phyloP scores from a whole-genome alignment of 2,329 filamentous ascomycete genomes.

The Dothideomycetes sp. region DNA sequence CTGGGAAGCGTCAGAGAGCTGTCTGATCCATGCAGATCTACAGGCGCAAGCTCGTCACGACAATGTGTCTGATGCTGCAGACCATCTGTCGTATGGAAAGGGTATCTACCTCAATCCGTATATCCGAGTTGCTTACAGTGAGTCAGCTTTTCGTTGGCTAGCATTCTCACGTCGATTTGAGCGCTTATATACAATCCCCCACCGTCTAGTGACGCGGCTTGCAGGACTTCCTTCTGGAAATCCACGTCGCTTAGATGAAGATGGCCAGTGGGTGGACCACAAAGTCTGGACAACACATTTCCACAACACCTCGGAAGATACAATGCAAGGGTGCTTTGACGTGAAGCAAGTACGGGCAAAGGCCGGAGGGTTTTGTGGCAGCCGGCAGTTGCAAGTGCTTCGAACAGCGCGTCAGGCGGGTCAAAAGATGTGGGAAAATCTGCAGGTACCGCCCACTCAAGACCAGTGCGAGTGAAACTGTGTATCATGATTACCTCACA shows the following conservation, averaged over 20 bases:
- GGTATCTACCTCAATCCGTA: slow-evolving; percentile 66
- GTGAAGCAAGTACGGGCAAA: slow-evolving; percentile 33
- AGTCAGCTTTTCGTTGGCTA: slow-evolving; percentile 47
- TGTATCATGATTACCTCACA: too few species aligned
- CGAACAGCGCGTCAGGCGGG: slow-evolving; percentile 11
- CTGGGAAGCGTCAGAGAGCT: slow-evolving; percentile 39
- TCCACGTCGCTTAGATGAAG: slow-evolving; percentile 46
- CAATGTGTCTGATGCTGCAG: background rate
- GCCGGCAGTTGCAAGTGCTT: slow-evolving; percentile 40
- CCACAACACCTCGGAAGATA: slow-evolving; percentile 10
- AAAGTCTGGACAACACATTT: slow-evolving; percentile 34
- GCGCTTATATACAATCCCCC: slow-evolving; percentile 48
- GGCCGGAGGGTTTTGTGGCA: slow-evolving; percentile 46
- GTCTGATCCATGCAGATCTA: slow-evolving; percentile 36
- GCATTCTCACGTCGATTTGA: slow-evolving; percentile 53
- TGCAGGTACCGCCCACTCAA: background rate
- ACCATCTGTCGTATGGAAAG: background rate
- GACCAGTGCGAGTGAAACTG: background rate
- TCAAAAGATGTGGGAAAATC: slow-evolving; percentile 1
- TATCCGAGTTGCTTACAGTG: slow-evolving; percentile 58
- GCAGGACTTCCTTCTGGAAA: slow-evolving; percentile 49
- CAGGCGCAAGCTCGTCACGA: slow-evolving; percentile 20
- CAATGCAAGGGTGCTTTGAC: slow-evolving; percentile 13
- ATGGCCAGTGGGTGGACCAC: slow-evolving; percentile 44
- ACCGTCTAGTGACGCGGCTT: slow-evolving; percentile 44